These are phyloP conservation scores for Acidiella bohemica DNA, from an alignment of 495 filamentous ascomycete genomes.

Conservation along the genomic window DNA sequence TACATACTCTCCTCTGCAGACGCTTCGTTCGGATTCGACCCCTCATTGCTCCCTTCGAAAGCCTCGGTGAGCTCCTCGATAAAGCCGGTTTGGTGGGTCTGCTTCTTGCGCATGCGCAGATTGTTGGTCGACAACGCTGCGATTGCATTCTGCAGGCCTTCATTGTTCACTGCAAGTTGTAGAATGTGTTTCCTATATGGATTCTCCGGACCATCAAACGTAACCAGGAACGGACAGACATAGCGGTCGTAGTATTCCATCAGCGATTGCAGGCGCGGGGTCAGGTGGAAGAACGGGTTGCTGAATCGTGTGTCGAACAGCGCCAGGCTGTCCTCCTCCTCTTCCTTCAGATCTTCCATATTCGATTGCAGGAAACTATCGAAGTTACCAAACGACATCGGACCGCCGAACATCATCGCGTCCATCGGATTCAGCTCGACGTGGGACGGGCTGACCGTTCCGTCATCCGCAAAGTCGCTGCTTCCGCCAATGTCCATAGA, in stretches of 20 bases:
- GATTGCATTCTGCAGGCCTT: slow-evolving; percentile 79
- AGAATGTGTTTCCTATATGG: slow-evolving; percentile 79
- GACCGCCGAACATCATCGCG: slow-evolving; percentile 1
- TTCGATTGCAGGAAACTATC: not conserved
- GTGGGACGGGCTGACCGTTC: slow-evolving; percentile 1
- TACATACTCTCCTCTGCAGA: slow-evolving; percentile 67
- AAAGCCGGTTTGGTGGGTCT: slow-evolving; percentile 16
- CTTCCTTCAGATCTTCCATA: slow-evolving; percentile 5
- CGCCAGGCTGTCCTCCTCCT: slow-evolving; percentile 3
- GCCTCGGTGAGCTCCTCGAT: slow-evolving; percentile 17
- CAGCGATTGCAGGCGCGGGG: slow-evolving; percentile 45
- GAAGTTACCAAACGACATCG: not conserved
- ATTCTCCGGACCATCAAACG: slow-evolving; percentile 73
- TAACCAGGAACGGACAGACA: slow-evolving; percentile 80
- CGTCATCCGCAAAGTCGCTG: not conserved
- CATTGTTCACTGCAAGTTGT: slow-evolving; percentile 60
- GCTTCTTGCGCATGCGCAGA: slow-evolving; percentile 35
- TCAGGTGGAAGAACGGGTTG: slow-evolving; percentile 21
- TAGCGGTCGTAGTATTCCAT: slow-evolving; percentile 74
- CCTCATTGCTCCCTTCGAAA: not conserved
- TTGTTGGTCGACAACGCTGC: slow-evolving; percentile 83
- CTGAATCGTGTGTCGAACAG: slow-evolving; percentile 13
- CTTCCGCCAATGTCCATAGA: not conserved
- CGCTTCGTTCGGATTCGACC: slow-evolving; percentile 16
- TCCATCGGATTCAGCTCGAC: slow-evolving; percentile 4